Conservation (phyloP, 352 stramenopile genomes). For the Thalassiosira livingstoniorum region DNA sequence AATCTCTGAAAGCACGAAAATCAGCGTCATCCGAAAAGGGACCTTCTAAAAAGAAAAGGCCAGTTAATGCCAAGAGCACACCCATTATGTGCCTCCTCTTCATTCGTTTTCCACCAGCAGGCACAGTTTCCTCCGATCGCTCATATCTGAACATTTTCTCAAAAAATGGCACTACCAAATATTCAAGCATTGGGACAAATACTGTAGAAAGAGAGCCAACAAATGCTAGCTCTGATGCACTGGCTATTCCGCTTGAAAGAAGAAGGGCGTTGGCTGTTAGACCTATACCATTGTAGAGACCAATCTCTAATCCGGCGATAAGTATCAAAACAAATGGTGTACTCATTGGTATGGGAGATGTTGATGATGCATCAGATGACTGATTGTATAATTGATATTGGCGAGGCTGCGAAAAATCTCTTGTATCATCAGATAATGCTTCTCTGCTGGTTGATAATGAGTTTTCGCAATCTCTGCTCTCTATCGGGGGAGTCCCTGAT, state of each 20-base stretch:
- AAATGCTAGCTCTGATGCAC: conserved; percentile 1
- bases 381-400: no score
- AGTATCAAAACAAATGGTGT: neutral
- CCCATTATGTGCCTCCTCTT: neutral
- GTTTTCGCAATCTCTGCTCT: conserved; percentile 7
- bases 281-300: conserved; percentile 5
- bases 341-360: neutral
- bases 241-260: neutral
- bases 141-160: neutral
- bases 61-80: neutral
- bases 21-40: no score
- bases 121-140: no score
- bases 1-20: no score
- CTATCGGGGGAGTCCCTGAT: neutral
- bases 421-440: no score
- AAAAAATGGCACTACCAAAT: conserved; percentile 1
- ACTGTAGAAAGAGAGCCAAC: conserved; percentile 9
- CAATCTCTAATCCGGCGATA: neutral
- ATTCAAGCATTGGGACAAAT: conserved; percentile 3
- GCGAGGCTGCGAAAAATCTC: no score
- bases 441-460: no score
- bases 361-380: no score
- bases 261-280: neutral
- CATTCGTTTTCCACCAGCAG: neutral
- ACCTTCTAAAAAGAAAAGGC: neutral